Base-by-base conservation (phyloP, 352 stramenopile genomes). In the Elongisporangium undulatum region DNA sequence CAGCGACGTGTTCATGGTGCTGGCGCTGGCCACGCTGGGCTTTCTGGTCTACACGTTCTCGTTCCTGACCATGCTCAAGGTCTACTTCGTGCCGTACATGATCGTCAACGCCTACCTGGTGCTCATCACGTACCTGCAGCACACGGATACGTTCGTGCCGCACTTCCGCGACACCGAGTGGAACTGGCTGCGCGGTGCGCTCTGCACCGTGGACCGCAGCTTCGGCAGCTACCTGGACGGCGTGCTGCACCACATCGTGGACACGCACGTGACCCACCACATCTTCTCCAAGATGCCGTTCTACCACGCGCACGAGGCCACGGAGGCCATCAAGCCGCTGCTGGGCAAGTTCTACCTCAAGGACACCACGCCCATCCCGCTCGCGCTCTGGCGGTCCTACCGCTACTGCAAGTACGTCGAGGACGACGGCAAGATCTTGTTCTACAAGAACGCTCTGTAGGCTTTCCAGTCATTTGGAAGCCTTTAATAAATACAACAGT, bases 201-300 rank as follows among this genome's bases (percentile, higher is more conserved):
- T 99, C 19, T 97, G 85, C 72, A 99, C 97, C 1, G 97, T 99
- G 58, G 97, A 99, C 79, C 90, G 97, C n/a, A 92, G 90, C 2
- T 99, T 99, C 62, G 93, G 96, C 51, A 61, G 79, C 41, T 97
- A 98, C 66, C 92, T 99, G 58, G 95, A 99, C 74, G 89, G 94
- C 63, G 95, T 98, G 59, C 88, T 99, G 69, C 97, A 99, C 82
- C 95, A 97, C 77, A 99, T 99, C 72, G 87, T 93, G 38, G 94
- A 97, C 80, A 99, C 97, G 41, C 97, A 99, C 79, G 96, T 99
- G 56, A 91, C 82, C 55, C 97, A 99, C 78, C 97, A 99, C 76
- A 90, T 99, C 54, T 99, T 99, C 75, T 97, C 96, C 71, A 98
- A 99, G 81, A 98, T 99, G 92, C 97, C 97, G 16, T 99, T 98